Evolutionary conservation across 495 filamentous ascomycete species (phyloP).

Genomic region (Astrothelium subdiscretum): DNA sequence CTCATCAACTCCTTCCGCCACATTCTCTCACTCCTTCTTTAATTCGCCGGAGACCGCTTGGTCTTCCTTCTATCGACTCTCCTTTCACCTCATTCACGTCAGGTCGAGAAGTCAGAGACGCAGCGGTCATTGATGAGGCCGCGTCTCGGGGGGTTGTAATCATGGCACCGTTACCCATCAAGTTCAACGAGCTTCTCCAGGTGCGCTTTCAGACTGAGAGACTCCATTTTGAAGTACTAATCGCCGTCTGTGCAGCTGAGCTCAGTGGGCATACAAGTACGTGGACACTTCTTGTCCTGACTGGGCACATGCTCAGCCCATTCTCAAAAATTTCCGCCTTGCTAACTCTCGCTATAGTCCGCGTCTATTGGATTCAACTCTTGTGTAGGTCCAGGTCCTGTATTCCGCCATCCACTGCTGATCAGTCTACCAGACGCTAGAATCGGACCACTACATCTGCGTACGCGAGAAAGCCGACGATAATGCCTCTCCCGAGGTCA

Average conservation of each 20-base stretch:
- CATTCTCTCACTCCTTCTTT: background rate
- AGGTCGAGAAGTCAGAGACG: background rate
- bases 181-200: slow-evolving; percentile 87
- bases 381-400: slow-evolving; percentile 55
- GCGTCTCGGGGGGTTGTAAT: slow-evolving; percentile 26
- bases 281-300: slow-evolving; percentile 25
- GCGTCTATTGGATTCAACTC: slow-evolving; percentile 89
- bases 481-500: slow-evolving; percentile 74
- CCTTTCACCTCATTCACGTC: background rate
- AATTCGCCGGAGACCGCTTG: background rate
- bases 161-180: slow-evolving; percentile 72
- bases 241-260: slow-evolving; percentile 44
- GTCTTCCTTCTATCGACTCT: background rate
- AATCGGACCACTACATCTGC: slow-evolving; percentile 93
- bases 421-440: slow-evolving; percentile 59
- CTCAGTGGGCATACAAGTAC: slow-evolving; percentile 68
- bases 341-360: slow-evolving; percentile 36
- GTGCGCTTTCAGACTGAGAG: slow-evolving; percentile 36
- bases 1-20: background rate
- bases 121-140: slow-evolving; percentile 11
- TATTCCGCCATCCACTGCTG: slow-evolving; percentile 12
- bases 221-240: slow-evolving; percentile 9
- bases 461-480: slow-evolving; percentile 83
- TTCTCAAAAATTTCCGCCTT: slow-evolving; percentile 24
- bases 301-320: slow-evolving; percentile 1